Evolutionary conservation across 2,329 filamentous ascomycete genomes (phyloP), one percentile per base, ranked within the genome.

Genomic region (Pseudocercospora vitis): DNA sequence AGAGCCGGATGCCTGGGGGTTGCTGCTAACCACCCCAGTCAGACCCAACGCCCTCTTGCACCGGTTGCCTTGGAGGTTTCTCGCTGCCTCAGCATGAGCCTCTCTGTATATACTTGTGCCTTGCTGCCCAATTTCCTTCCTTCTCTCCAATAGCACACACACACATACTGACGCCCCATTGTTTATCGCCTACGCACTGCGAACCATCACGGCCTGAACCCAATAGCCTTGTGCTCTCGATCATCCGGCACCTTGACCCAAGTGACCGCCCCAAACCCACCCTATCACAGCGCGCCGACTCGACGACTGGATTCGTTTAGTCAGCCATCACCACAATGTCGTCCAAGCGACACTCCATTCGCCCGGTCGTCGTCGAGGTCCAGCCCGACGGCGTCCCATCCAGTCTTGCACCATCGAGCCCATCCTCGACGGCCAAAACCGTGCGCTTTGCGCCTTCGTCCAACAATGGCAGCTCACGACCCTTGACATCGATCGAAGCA

Each of bases 401-500:
- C 42, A 62, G 44, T 53, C 52, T 59, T 53, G 50, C 61, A 32
- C 63, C 66, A 8, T 60, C 63, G n/a, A 60, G 59, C 28, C 58
- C 65, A 24, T 32, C 52, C n/a, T 61, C 64, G 1, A 61, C 63
- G 2, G 63, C 66, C 19, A 69, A 69, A 50, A 52, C 57, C 3
- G 67, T 68, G 19, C 64, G 60, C 39, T 70, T 70, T 45, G 67
- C 63, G 23, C 58, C 63, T 6, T 53, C 50, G 11, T 55, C 56
- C 24, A 42, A 54, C 44, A 59, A 61, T 52, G 66, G 67, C 16
- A 64, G 73, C 61, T 73, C 72, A 3, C 71, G 76, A 44, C 72
- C 73, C 23, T 63, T 74, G 31, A 73, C 70, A 54, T 63, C 64
- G 4, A 60, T 68, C 31, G 76, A 78, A 65, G 71, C 70, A 57